Percentiles rank a stretch among this genome's conserved stretches.
These are phyloP conservation scores for Xylariaceae sp. DNA, from an alignment of 2,329 filamentous ascomycete species.

Conservation along the genomic window DNA sequence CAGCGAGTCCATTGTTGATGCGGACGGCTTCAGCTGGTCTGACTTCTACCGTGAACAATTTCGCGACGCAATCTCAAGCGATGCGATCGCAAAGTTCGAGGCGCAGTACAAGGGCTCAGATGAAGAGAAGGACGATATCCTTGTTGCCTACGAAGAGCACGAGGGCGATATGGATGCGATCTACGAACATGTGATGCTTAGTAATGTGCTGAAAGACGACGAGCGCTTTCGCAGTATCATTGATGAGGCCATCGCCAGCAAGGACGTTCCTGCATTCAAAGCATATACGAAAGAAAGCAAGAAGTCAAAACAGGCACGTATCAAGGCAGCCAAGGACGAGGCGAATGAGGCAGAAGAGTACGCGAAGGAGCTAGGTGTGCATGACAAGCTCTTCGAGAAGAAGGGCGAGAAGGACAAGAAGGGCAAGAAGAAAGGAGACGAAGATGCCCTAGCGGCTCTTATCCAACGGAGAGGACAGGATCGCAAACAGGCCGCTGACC, in stretches of 20 bases:
- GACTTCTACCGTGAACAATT: conserved; percentile 87
- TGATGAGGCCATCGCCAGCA: conserved; percentile 69
- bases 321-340: conserved; percentile 62
- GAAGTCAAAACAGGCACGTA: conserved; percentile 55
- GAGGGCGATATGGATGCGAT: conserved; percentile 73
- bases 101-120: conserved; percentile 78
- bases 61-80: conserved; percentile 67
- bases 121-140: conserved; percentile 75
- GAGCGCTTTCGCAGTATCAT: conserved; percentile 78
- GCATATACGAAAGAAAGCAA: conserved; percentile 73
- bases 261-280: conserved; percentile 62
- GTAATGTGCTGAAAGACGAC: conserved; percentile 78
- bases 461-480: conserved; percentile 69
- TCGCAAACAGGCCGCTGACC: conserved; percentile 35
- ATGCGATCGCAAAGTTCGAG: conserved; percentile 73
- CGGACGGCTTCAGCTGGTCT: conserved; percentile 82
- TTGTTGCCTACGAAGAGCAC: conserved; percentile 68
- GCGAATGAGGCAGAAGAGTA: conserved; percentile 69
- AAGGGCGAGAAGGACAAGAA: conserved; percentile 46
- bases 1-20: conserved; percentile 72
- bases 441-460: conserved; percentile 63
- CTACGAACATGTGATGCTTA: conserved; percentile 83
- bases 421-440: conserved; percentile 36
- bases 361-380: conserved; percentile 69
- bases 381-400: conserved; percentile 62